Conservation (phyloP, 139 green algal genomes). For the Micromonas commoda region DNA sequence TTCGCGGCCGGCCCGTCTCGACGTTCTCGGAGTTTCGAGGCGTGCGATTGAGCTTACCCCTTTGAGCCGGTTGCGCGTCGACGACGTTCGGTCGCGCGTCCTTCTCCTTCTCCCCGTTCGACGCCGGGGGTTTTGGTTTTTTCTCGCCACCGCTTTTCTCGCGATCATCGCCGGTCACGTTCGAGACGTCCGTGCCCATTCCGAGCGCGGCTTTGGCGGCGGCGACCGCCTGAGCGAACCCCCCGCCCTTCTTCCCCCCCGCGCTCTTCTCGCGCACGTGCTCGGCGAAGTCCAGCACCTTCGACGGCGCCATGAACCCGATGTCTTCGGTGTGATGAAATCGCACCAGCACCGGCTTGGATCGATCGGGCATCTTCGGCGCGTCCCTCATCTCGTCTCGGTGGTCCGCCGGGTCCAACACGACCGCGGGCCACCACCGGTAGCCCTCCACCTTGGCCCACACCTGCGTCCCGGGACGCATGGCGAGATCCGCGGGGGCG, state of each 20-base stretch:
- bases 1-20: no score
- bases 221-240: background rate
- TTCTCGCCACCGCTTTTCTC: background rate
- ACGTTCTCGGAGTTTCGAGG: no score
- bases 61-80: no score
- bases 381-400: background rate
- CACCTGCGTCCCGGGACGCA: background rate
- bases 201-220: background rate
- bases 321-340: conserved; percentile 1
- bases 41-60: no score
- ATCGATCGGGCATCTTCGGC: background rate
- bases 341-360: background rate
- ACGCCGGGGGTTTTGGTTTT: no score
- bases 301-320: background rate
- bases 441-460: background rate
- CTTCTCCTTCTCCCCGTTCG: background rate
- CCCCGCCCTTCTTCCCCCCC: background rate
- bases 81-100: background rate
- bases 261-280: background rate
- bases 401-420: background rate
- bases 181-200: background rate
- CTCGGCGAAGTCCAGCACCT: background rate
- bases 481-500: background rate
- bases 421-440: conserved; percentile 4
- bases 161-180: background rate